Base-by-base conservation (phyloP, 2,329 filamentous ascomycete genomes). In the Colletotrichum aenigma region DNA sequence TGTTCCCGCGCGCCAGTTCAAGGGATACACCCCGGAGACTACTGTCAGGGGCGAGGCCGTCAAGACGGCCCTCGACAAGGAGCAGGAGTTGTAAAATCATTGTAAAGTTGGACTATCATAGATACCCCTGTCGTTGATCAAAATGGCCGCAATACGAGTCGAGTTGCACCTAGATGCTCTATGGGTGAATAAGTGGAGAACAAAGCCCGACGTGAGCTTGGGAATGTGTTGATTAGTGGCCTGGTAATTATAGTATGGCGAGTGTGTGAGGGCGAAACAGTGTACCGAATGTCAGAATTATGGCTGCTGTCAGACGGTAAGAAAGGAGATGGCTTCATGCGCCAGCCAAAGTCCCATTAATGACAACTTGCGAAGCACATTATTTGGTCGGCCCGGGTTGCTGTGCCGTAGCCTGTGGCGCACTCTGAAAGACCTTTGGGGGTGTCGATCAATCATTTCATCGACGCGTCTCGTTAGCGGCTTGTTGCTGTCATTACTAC, bases 1-100 rank as follows among this genome's bases (percentile, higher is more conserved):
- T 13, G 68, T 82, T 9, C 77, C 80, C 2, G 77, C 80, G 4
- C 78, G 80, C 26, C 61, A 79, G 55, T 82, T 82, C 70, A 80
- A 80, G 78, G 28, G 10, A 1, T 82, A 77, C 36, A 78, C 52
- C 36, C 52, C 67, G 4, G 72, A 74, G 4, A 61, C 71, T 58
- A 80, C 74, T 65, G 66, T 74, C 16, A 26, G 72, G 15, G 72
- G 67, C 21, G 30, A 71, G 28, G 72, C 67, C 24, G 67, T 66
- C 3, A 66, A 74, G 28, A 66, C 67, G 21, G 67, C 72, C 4
- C 58, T 74, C n/a, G 67, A 32, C 9, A 74, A 71, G 67, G 67
- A 71, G 61, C 13, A 71, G 26, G 32, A 71, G 16, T 9, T 66
- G n/a, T 74, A 38, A 74, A n/a, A 28, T 24, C 16, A 6, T n/a